Evolutionary conservation across 345 rosid genomes (phyloP).

Genomic region (Brassica rapa): DNA sequence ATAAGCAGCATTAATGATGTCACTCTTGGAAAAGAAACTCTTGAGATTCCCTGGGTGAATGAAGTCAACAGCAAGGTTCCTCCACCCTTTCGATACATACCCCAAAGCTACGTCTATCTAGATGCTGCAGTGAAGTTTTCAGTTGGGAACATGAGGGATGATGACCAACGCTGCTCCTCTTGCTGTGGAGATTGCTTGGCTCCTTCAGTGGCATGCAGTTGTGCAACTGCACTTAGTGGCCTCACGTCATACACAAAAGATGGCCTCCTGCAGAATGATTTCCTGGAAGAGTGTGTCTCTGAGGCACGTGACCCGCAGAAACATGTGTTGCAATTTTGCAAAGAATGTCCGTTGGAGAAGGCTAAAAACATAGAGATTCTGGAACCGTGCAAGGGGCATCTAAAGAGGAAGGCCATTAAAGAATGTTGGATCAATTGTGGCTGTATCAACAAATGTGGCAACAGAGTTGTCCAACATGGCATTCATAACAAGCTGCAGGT

Average conservation of each 20-base stretch:
- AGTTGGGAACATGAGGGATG: conserved; percentile 55
- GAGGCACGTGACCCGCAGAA: conserved; percentile 56
- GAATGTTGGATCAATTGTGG: conserved; percentile 97
- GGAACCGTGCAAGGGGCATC: conserved; percentile 85
- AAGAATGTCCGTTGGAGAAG: conserved; percentile 70
- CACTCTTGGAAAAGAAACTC: conserved; percentile 67
- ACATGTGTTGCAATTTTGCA: conserved; percentile 56
- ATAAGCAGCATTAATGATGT: conserved; percentile 56
- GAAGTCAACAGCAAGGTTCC: conserved; percentile 61
- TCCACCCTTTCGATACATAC: conserved; percentile 61
- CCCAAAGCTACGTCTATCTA: conserved; percentile 55
- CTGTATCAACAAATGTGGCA: conserved; percentile 75
- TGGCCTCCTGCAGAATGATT: conserved; percentile 60
- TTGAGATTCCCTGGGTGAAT: conserved; percentile 74
- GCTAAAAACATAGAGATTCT: conserved; percentile 51
- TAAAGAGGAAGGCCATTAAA: conserved; percentile 68
- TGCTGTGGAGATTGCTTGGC: conserved; percentile 72
- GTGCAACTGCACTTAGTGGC: conserved; percentile 52
- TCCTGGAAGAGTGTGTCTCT: conserved; percentile 64
- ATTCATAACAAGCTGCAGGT: conserved; percentile 80
- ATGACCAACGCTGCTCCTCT: conserved; percentile 62
- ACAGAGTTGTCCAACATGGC: conserved; percentile 90
- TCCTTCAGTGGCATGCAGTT: conserved; percentile 54
- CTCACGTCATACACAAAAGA: conserved; percentile 55
- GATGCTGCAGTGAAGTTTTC: conserved; percentile 63